Evolutionary conservation across 768 basidiomycete species (phyloP).

Genomic region (Pleurotus sapidus): DNA sequence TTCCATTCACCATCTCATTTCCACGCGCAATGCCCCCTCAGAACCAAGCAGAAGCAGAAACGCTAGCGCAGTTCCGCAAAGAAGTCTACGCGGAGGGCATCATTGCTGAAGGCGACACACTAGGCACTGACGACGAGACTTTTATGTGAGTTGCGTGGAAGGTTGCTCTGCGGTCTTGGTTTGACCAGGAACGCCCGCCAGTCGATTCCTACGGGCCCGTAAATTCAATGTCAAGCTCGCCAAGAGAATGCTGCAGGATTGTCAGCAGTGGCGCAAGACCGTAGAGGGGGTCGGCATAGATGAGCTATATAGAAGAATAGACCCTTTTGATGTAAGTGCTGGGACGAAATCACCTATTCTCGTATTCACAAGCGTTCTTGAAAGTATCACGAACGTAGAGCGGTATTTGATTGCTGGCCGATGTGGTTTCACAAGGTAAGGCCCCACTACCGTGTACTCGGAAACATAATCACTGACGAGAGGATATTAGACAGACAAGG

Average conservation of each 20-base stretch:
- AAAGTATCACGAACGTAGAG: slow-evolving; percentile 68
- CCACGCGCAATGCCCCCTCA: background rate
- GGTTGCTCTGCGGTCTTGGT: background rate
- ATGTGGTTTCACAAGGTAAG: slow-evolving; percentile 77
- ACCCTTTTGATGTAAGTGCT: slow-evolving; percentile 66
- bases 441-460: background rate
- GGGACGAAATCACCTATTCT: background rate
- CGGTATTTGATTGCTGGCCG: slow-evolving; percentile 74
- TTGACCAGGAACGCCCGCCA: slow-evolving; percentile 20
- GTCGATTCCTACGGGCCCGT: slow-evolving; percentile 76
- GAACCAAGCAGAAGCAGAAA: slow-evolving; percentile 20
- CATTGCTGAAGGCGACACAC: slow-evolving; percentile 56
- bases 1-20: background rate
- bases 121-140: slow-evolving; percentile 30
- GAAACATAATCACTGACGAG: too few relatives aligned
- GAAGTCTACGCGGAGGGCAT: slow-evolving; percentile 51
- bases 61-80: slow-evolving; percentile 48
- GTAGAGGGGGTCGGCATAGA: slow-evolving; percentile 67
- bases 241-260: slow-evolving; percentile 64
- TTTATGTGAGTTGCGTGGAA: slow-evolving; percentile 43
- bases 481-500: slow-evolving; percentile 63
- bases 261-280: slow-evolving; percentile 66
- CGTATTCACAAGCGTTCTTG: background rate
- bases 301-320: slow-evolving; percentile 54
- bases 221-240: slow-evolving; percentile 57